Evolutionary conservation across 352 stramenopile genomes (phyloP), one percentile per base, ranked within the genome.

Genomic region (Pythium oligandrum): DNA sequence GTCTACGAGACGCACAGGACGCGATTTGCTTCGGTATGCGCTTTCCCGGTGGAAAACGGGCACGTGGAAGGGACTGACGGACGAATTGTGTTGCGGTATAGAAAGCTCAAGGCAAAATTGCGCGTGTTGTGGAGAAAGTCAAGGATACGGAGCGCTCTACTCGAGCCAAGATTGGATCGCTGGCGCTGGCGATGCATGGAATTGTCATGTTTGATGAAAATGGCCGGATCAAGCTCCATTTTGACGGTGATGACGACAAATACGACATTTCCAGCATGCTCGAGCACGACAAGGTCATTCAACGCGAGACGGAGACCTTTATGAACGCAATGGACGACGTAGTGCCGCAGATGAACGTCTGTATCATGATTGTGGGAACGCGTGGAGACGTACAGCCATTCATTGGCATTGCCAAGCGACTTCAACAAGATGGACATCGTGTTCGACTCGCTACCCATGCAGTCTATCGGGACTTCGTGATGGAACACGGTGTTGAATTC

Each of bases 391-490:
- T 96, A 17, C 78, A 93, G 66, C 86, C 86, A 5, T 96, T 95
- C 57, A 55, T 95, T 6, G 83, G 66, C 30, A 90, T 98, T 39
- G 89, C 86, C 33, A 88, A 91, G 57, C 68, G 82, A n/a, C 67
- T 98, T 4, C 63, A 92, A 49, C 49, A 71, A 0, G 65, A 96
- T 30, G 91, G 92, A 1, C 94, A 98, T 55, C 80, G 88, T 10
- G 94, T 98, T 8, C 81, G 94, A 0, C 64, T 98, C 8, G 91
- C 91, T 0, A 97, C 90, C 0, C 93, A 98, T 60, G 77, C 76
- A 9, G 71, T 89, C 3, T 97, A 97, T 66, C 70, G 91, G 12
- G 54, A 81, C n/a, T 89, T 89, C 43, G 89, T 98, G 6, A 83
- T 73, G 31, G 71, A 73, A 2, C 67, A 87, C 17, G 73, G 63